Base-by-base conservation (phyloP, 2,329 filamentous ascomycete genomes). In the Ophiostoma triangulosporum region DNA sequence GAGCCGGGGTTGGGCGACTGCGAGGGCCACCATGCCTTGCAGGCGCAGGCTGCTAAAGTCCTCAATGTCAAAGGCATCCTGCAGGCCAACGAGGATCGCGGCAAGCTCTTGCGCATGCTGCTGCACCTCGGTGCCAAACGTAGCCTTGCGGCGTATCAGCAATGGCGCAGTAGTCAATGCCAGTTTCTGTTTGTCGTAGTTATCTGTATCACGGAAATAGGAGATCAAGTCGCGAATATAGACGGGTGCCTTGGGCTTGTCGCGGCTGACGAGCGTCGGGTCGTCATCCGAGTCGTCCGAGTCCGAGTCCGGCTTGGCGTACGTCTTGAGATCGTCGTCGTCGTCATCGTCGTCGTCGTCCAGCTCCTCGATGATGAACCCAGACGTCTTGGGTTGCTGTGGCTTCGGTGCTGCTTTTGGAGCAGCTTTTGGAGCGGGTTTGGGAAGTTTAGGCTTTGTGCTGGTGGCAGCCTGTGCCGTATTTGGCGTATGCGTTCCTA, bases 271-370 rank as follows among this genome's bases (percentile, higher is more conserved):
- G 17, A 95, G 72, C 0, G 89, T 95, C 5, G 93, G 84, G 61
- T 98, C 94, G 35, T 96, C 90, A 54, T 96, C 89, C 0, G 88
- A 91, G 64, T 98, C 93, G 64, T 94, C 88, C 0, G 81, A 77
- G 60, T 98, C 93, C 1, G 86, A 89, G 62, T 88, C 87, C 0
- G 88, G 88, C 65, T 95, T 96, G 14, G 79, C 78, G 60, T 96
- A 95, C 1, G 87, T 78, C 2, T 80, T 72, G 1, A 97, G 71
- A 56, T 86, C 85, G 15, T 83, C 79, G 31, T 83, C 80, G 8
- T 73, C 74, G 1, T 78, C 75, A 0, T 78, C 75, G 2, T 77
- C 75, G 17, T 80, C 77, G 46, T 83, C 79, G 1, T 79, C 76
- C 9, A 89, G 64, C 62, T 88, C 84, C 66, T 89, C 77, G 15